Evolutionary conservation across 2,329 filamentous ascomycete species (phyloP), one percentile per base, ranked within the genome.

Genomic region (Furcasterigmium furcatum): DNA sequence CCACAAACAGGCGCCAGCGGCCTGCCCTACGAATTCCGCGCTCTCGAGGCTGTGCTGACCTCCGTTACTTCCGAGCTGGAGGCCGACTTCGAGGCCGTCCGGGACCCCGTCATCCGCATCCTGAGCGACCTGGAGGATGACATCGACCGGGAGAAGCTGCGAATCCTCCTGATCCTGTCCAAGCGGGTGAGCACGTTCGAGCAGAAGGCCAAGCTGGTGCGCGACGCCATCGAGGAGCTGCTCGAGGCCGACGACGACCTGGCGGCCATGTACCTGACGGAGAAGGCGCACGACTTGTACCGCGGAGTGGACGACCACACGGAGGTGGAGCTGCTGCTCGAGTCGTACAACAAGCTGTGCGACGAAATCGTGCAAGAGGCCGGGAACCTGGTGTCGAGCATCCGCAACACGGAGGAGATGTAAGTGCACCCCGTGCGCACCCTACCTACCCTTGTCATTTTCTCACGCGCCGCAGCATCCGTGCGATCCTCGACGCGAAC

Each of bases 381-480:
- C 14, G 88, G 90, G 50, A 97, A 95, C 66, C 68, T 97, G 54
- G 91, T 97, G 46, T 92, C 88, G 9, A 91, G 89, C 54, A 99
- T 99, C 63, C 82, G 94, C 57, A 99, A 97, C 67, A 99, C 94
- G 1, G 94, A 99, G 68, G 94, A 99, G 70, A 95, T 99, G 90
- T 95, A 76, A 70, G 86, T 5, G 24, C 24, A 7, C 7, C 13
- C 16, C 38, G n/a, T n/a, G n/a, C 46, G 18, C 10, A 19, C 30
- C n/a, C n/a, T 20, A n/a, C n/a, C n/a, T n/a, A n/a, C 4, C 13
- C 21, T 19, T 35, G 5, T n/a, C 34, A 19, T 13, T 10, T 35
- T 42, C 54, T 62, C 48, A 65, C 58, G 32, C 47, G 12, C 30
- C 14, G 6, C 46, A 95, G 90, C 41, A 89, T 96, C 51, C 95